Evolutionary conservation across 805 yeast species (phyloP).

Genomic region (Candida nitratophila): DNA sequence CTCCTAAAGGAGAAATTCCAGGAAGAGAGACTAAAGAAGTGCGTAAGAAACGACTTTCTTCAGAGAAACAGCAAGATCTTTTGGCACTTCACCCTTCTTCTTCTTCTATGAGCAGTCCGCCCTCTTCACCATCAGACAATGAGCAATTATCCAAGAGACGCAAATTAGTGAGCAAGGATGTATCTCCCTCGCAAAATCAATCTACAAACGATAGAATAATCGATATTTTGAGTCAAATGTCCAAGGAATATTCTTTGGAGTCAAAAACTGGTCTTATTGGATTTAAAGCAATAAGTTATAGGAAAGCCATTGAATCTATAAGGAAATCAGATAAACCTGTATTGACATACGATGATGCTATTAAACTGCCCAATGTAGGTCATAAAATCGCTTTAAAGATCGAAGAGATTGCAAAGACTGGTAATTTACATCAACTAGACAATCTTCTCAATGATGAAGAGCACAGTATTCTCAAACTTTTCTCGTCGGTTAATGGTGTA

Average conservation of each 20-base stretch:
- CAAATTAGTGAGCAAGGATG: not conserved
- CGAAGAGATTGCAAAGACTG: constrained; percentile 37
- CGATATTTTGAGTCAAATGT: constrained; percentile 23
- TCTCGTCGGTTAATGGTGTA: constrained; percentile 42
- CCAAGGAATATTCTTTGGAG: constrained; percentile 21
- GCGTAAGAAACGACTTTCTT: no score
- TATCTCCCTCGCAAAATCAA: no score
- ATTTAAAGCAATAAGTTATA: constrained; percentile 34
- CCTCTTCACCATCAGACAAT: no score
- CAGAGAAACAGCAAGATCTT: no score
- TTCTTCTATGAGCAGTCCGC: no score
- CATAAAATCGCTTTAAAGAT: constrained; percentile 34
- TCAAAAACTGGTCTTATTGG: constrained; percentile 23
- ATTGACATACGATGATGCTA: constrained; percentile 30
- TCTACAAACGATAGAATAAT: constrained; percentile 23
- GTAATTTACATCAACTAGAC: constrained; percentile 16
- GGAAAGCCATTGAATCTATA: constrained; percentile 34
- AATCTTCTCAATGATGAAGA: constrained; percentile 14
- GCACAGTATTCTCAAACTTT: constrained; percentile 20
- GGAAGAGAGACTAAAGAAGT: no score
- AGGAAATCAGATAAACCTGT: constrained; percentile 23
- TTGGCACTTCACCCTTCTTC: no score
- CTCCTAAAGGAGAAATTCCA: no score
- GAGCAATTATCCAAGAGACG: no score
- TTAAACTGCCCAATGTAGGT: constrained; percentile 33